Evolutionary conservation across 2,329 filamentous ascomycete species (phyloP), one percentile per base, ranked within the genome.

Genomic region (Pyricularia grisea): DNA sequence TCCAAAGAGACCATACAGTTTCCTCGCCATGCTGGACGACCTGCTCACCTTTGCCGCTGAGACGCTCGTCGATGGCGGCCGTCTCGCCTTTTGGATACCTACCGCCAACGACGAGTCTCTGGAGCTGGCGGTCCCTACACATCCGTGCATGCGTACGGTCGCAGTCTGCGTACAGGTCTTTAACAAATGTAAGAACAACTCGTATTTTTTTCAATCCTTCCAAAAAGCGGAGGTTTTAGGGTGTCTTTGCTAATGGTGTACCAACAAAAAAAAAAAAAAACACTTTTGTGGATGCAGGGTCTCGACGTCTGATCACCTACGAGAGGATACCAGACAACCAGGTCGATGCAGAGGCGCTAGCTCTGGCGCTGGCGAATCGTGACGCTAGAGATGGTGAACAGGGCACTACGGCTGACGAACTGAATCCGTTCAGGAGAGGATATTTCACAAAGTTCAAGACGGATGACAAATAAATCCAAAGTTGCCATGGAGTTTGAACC

Each of bases 61-160:
- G 14, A 92, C 90, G 1, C 83, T 99, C 0, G 92, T 97, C 9
- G 89, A 92, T 68, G 80, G 88, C 71, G 95, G 93, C 0, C 85
- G 95, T 31, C 78, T 99, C 11, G 92, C 91, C 9, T 96, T 99
- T 82, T 99, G 95, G 95, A 97, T 98, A 92, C 95, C 95, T 0
- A 97, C 93, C 0, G 90, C 93, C 31, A 93, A 92, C 75, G 89
- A 92, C 70, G 87, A 93, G 73, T 86, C 92, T 66, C 86, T 90
- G 70, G 91, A 94, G 75, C 87, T 97, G 27, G 83, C 87, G 0
- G 85, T 94, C 17, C 94, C 94, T 0, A 85, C 83, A 25, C 93
- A 98, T 76, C 90, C 91, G 0, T 87, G 86, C 69, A 80, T 99
- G 17, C 86, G 91, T 74, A 81, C 94, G 28, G 85, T 93, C 25